Conservation (phyloP, 345 rosid genomes). For the Viola odorata region DNA sequence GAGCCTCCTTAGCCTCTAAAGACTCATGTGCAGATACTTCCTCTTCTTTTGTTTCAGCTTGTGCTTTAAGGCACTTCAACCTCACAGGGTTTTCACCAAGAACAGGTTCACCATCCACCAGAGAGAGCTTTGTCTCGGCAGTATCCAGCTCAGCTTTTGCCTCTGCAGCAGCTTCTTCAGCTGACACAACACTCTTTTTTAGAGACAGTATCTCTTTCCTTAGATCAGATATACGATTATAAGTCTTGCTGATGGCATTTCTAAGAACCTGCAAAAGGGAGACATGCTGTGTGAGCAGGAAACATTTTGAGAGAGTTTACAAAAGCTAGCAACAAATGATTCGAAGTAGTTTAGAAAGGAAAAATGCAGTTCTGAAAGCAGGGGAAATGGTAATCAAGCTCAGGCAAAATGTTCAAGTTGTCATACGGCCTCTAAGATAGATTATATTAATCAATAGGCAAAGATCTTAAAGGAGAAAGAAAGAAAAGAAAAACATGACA, state of each 20-base stretch:
- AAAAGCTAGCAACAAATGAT: neutral
- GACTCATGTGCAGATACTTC: slow-evolving; percentile 59
- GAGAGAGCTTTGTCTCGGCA: slow-evolving; percentile 74
- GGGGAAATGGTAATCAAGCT: neutral
- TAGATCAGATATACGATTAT: slow-evolving; percentile 79
- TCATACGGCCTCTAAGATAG: neutral
- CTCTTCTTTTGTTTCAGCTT: slow-evolving; percentile 61
- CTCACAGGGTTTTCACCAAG: slow-evolving; percentile 82
- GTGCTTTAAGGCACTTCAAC: slow-evolving; percentile 67
- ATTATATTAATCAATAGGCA: neutral
- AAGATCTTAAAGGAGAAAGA: neutral
- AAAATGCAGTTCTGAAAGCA: neutral
- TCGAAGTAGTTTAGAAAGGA: neutral
- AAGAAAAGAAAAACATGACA: neutral
- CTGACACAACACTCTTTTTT: slow-evolving; percentile 48
- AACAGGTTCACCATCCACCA: slow-evolving; percentile 87
- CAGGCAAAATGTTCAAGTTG: neutral
- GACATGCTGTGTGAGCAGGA: neutral
- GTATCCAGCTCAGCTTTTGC: slow-evolving; percentile 68
- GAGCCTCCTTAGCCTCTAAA: slow-evolving; percentile 82
- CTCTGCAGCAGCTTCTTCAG: slow-evolving; percentile 68
- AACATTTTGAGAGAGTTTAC: slow-evolving; percentile 3
- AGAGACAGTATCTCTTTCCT: slow-evolving; percentile 79
- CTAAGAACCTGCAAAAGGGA: slow-evolving; percentile 59
- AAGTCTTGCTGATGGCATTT: slow-evolving; percentile 89